A percentile compares a stretch with the other conserved stretches of the same genome.
These are phyloP conservation scores for Diutina rugosa DNA, from an alignment of 1,139 yeast species.

Conservation along the genomic window DNA sequence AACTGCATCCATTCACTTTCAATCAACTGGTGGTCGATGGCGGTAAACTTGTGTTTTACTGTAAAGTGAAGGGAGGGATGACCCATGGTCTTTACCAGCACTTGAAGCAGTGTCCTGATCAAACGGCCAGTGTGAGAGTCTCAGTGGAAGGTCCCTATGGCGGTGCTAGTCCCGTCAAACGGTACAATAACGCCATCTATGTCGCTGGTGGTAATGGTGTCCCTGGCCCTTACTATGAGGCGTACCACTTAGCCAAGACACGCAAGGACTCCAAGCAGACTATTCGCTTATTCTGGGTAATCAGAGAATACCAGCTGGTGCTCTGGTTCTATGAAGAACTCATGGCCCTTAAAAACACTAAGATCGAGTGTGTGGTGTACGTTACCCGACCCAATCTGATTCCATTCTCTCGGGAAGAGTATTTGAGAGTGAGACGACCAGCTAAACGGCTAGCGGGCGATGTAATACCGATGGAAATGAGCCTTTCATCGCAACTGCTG, in stretches of 20 bases:
- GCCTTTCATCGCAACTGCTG: neutral
- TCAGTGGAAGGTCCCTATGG: conserved; percentile 59
- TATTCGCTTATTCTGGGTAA: conserved; percentile 37
- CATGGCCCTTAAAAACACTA: conserved; percentile 15
- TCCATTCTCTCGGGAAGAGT: neutral
- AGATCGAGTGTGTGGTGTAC: conserved; percentile 23
- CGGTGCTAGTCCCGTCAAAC: conserved; percentile 18
- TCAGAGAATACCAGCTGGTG: conserved; percentile 30
- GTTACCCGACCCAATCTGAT: conserved; percentile 15
- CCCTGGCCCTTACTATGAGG: conserved; percentile 36
- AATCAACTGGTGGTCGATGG: conserved; percentile 9
- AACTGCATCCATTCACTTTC: conserved; percentile 49
- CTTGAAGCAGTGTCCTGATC: conserved; percentile 35
- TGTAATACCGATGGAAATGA: conserved; percentile 8
- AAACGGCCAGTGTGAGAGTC: conserved; percentile 21
- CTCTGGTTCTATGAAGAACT: conserved; percentile 39
- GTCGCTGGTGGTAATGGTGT: conserved; percentile 54
- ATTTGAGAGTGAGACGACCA: neutral
- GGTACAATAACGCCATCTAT: conserved; percentile 41
- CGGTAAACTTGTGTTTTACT: conserved; percentile 12
- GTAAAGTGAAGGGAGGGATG: conserved; percentile 20
- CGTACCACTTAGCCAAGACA: neutral
- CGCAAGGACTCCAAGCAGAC: neutral
- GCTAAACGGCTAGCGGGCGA: neutral
- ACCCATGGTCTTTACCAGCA: conserved; percentile 13